Percentiles rank a stretch among this genome's conserved stretches.
phyloP scores from a whole-genome alignment of 768 basidiomycete species.

The Boletus bicolor region DNA sequence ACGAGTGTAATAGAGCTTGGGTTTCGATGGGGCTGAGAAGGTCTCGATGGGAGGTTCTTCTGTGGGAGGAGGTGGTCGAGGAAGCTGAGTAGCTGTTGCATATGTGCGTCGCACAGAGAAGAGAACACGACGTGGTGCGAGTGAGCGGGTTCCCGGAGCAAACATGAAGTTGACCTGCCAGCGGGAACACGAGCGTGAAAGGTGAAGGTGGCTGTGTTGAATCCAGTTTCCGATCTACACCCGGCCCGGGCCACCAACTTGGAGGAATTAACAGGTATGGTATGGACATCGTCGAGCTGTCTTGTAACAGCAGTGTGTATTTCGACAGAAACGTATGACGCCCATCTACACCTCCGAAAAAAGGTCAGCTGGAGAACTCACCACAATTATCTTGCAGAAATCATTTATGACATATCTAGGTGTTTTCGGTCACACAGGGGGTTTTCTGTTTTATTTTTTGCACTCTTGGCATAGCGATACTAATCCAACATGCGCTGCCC shows the following conservation, averaged over 20 bases:
- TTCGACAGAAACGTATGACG: background rate
- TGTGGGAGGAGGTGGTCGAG: slow-evolving; percentile 27
- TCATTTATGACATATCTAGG: background rate
- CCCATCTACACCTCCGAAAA: background rate
- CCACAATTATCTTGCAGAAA: background rate
- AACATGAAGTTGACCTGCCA: slow-evolving; percentile 15
- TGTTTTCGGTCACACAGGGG: background rate
- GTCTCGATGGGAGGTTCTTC: slow-evolving; percentile 34
- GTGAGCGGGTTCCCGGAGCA: slow-evolving; percentile 8
- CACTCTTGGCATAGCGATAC: background rate
- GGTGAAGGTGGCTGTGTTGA: slow-evolving; percentile 12
- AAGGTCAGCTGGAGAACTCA: background rate
- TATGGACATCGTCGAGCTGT: background rate
- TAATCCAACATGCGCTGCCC: background rate
- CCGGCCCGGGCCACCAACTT: too few species aligned
- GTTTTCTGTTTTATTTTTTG: background rate
- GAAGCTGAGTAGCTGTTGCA: slow-evolving; percentile 23
- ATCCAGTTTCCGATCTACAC: too few species aligned
- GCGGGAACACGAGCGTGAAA: background rate
- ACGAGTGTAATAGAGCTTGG: slow-evolving; percentile 43
- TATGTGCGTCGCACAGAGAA: slow-evolving; percentile 11
- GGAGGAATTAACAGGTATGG: background rate
- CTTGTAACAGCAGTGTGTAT: background rate
- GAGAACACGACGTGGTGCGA: slow-evolving; percentile 8
- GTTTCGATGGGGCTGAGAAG: slow-evolving; percentile 44